Evolutionary conservation across 257 asterid species (phyloP).

Genomic region (Nicotiana paniculata): DNA sequence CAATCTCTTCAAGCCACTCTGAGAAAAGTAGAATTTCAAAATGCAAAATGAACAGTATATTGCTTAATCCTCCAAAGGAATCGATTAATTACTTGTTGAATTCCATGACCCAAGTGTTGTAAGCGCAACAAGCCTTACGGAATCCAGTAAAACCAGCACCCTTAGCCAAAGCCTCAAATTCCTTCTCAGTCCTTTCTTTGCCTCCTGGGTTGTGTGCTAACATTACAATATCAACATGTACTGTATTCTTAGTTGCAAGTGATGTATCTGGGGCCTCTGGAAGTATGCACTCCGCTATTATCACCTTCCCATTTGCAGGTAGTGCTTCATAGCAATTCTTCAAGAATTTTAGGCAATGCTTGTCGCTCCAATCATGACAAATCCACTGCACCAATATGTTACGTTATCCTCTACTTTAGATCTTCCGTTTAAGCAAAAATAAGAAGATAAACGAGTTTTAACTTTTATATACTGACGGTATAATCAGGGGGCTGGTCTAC

Average conservation of each 20-base stretch:
- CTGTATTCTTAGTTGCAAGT: slow-evolving; percentile 42
- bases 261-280: slow-evolving; percentile 68
- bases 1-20: not conserved
- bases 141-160: slow-evolving; percentile 66
- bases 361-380: slow-evolving; percentile 91
- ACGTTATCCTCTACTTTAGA: not conserved
- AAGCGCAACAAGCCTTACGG: slow-evolving; percentile 53
- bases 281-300: slow-evolving; percentile 58
- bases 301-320: slow-evolving; percentile 74
- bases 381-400: slow-evolving; percentile 56
- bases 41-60: not conserved
- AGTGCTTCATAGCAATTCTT: slow-evolving; percentile 69
- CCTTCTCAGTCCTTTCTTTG: slow-evolving; percentile 88
- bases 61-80: not conserved
- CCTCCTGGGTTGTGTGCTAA: slow-evolving; percentile 91
- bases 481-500: too few relatives aligned
- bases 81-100: slow-evolving; percentile 31
- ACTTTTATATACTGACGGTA: not conserved
- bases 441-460: not conserved
- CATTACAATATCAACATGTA: slow-evolving; percentile 75
- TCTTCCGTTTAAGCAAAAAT: not conserved
- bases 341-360: slow-evolving; percentile 62
- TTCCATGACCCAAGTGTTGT: slow-evolving; percentile 78
- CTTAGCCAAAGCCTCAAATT: slow-evolving; percentile 58
- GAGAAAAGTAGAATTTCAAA: not conserved